Base-by-base conservation (phyloP, 2,329 filamentous ascomycete species). In the Raffaelea arxii region DNA sequence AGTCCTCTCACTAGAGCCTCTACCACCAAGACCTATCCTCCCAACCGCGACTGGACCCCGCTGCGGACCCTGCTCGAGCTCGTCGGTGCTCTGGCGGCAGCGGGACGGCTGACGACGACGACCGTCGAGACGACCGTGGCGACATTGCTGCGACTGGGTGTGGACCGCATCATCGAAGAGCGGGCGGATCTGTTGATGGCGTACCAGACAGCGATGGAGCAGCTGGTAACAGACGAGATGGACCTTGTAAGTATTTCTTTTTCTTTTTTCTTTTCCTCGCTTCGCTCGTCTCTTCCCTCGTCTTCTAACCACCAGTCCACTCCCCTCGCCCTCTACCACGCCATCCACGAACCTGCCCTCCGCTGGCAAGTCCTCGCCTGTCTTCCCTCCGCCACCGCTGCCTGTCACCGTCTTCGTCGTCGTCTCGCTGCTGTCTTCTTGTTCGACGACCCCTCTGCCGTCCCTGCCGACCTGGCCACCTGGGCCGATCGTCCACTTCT, bases 391-490 rank as follows among this genome's bases (percentile, higher is more conserved):
- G 68, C 65, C 6, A 71, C 66, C 4, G 55, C 66, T 0, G 62
- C 62, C 16, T 62, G 75, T 2, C 74, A 82, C 50, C 74, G 82
- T 30, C 66, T 91, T 24, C 75, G 82, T 25, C 73, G 82, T 11
- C 70, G 81, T 27, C 69, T 92, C 7, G 83, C 86, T 3, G 65
- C 82, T 5, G 72, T 75, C 1, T 81, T 78, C 52, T 68, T 86
- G 51, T 75, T 86, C 50, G 59, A 69, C 25, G 68, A 80, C 51
- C 55, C 66, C 1, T 51, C 60, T 1, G 69, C 45, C 52, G 66
- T n/a, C 68, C 69, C 12, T 65, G 82, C 10, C 56, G 63, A 12
- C 56, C 62, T 5, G 62, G 68, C 1, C 66, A 72, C 22, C 14
- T 25, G 47, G 10, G 45, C 46, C 1, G 36, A 21, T 3, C 48